Base-by-base conservation (phyloP, 2,329 filamentous ascomycete species). In the Incumbomyces lentus region DNA sequence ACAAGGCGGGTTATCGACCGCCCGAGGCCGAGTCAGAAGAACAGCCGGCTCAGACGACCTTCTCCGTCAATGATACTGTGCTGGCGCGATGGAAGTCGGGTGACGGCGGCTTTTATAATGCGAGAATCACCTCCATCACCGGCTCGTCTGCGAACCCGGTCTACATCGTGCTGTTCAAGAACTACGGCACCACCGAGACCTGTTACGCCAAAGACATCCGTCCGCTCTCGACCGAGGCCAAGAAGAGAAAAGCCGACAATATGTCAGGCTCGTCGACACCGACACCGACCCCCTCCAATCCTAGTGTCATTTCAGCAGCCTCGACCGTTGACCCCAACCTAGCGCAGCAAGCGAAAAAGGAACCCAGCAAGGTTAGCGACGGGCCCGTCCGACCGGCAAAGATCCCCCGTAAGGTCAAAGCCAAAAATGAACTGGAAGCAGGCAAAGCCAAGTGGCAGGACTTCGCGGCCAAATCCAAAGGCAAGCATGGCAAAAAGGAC, bases 361-460 rank as follows among this genome's bases (percentile, higher is more conserved):
- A 82, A 59, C 74, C 76, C 39, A 78, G 75, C 55, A 82, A 85
- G 60, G 72, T 72, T 50, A 69, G 71, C 64, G 74, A 82, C 63
- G 74, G 74, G 6, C 69, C 76, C 10, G 64, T 70, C 29, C 70
- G 77, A 52, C 77, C 79, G 5, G 68, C 72, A 32, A 92, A 90
- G 64, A 77, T 82, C 40, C 78, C 81, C 10, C 82, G 84, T 46
- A 80, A 80, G 65, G 77, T 90, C 49, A 95, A 94, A 69, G 90
- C 90, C 58, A 92, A 82, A 51, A 92, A 89, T 64, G 86, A 93
- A 62, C 75, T 96, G 18, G 90, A 96, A 69, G 85, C 81, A 52
- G 83, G 84, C 60, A 94, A 95, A 72, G 85, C 70, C 60, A 95
- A 92, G 62, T 98, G 92, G 92, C 84, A 95, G 62, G 86, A 93